phyloP scores from a whole-genome alignment of 768 basidiomycete species.

The Auriscalpium microsporum region DNA sequence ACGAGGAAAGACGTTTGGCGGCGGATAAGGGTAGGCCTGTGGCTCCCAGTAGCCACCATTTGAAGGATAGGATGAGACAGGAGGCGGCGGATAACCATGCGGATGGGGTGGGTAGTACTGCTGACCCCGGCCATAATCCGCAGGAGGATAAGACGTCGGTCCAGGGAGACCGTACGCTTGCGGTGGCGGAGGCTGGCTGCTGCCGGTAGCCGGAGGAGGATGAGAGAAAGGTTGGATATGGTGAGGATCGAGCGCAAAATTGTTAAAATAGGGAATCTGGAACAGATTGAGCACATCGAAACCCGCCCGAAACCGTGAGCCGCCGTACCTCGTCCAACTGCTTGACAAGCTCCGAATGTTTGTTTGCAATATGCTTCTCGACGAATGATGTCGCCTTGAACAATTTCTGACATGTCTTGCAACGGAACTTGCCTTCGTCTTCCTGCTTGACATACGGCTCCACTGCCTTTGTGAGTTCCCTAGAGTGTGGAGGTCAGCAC shows the following conservation, averaged over 20 bases:
- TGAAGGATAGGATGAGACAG: constrained; percentile 31
- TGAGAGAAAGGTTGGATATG: constrained; percentile 81
- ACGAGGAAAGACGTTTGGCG: constrained; percentile 35
- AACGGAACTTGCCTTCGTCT: constrained; percentile 94
- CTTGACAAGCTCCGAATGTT: constrained; percentile 82
- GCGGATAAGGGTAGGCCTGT: constrained; percentile 35
- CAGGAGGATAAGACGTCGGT: constrained; percentile 23
- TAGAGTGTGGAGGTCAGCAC: constrained; percentile 25
- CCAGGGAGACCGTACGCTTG: constrained; percentile 80
- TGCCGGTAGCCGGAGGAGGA: constrained; percentile 61
- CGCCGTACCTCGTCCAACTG: constrained; percentile 67
- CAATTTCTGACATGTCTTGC: constrained; percentile 92
- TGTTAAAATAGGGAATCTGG: constrained; percentile 87
- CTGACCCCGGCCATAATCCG: constrained; percentile 24
- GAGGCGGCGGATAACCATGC: constrained; percentile 29
- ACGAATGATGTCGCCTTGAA: constrained; percentile 97
- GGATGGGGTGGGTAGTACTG: constrained; percentile 33
- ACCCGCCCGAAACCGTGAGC: not conserved
- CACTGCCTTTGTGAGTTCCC: constrained; percentile 73
- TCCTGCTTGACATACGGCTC: constrained; percentile 87
- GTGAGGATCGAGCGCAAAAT: constrained; percentile 93
- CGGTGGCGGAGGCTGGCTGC: constrained; percentile 65
- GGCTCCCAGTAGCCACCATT: constrained; percentile 37
- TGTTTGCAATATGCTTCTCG: constrained; percentile 94
- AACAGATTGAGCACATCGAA: constrained; percentile 13